These are phyloP conservation scores for Paramecium bursaria DNA, from an alignment of 73 alveolate species.

Conservation along the genomic window DNA sequence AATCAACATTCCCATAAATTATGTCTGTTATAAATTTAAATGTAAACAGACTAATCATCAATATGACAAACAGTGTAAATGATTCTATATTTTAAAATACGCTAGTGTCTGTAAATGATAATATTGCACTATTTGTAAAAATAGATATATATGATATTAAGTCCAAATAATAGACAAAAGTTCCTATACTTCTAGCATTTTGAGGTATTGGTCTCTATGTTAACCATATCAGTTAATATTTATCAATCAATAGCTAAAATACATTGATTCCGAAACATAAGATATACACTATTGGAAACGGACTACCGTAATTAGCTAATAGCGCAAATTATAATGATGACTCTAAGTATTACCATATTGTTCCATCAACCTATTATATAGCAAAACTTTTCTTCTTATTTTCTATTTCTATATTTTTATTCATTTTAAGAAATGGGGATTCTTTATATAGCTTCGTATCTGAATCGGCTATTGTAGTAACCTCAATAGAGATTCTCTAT, in stretches of 20 bases:
- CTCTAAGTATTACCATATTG: slow-evolving; percentile 53
- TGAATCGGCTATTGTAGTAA: slow-evolving; percentile 6
- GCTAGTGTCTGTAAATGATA: not conserved
- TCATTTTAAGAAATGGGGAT: not conserved
- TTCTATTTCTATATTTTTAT: slow-evolving; percentile 16
- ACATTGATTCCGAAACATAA: slow-evolving; percentile 10
- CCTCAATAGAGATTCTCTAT: slow-evolving; percentile 1
- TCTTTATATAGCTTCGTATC: not conserved
- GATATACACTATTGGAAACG: slow-evolving; percentile 34
- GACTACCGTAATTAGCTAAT: slow-evolving; percentile 55
- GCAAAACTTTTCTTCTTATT: slow-evolving; percentile 13
- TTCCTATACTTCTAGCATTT: slow-evolving; percentile 32
- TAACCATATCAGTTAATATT: slow-evolving; percentile 7
- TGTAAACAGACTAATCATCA: slow-evolving; percentile 5
- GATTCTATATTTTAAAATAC: not conserved
- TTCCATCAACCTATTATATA: slow-evolving; percentile 55
- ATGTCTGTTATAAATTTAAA: slow-evolving; percentile 41
- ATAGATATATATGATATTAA: slow-evolving; percentile 14
- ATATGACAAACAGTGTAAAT: slow-evolving; percentile 26
- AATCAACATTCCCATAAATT: not conserved
- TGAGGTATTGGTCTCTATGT: slow-evolving; percentile 50
- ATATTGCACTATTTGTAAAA: slow-evolving; percentile 31
- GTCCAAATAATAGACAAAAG: slow-evolving; percentile 46
- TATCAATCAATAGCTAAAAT: slow-evolving; percentile 23
- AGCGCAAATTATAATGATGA: slow-evolving; percentile 28